Percentiles rank a stretch among this genome's conserved stretches.
Conservation (phyloP, 345 rosid genomes). For the Erucastrum elatum region DNA sequence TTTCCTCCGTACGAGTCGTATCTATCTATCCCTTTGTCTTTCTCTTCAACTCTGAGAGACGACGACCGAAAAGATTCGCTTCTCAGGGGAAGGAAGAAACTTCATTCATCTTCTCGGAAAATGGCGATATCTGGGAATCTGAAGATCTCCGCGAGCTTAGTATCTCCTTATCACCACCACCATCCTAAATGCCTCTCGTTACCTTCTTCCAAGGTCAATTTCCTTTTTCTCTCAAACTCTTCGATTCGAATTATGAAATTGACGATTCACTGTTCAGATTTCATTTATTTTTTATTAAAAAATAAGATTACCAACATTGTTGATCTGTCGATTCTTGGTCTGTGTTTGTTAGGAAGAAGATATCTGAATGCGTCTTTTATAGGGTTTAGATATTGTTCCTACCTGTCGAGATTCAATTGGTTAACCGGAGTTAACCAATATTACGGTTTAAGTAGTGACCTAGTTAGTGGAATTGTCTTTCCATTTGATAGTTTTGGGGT, state of each 20-base stretch:
- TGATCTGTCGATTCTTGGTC: background rate
- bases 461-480: background rate
- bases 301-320: background rate
- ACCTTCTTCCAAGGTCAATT: conserved; percentile 62
- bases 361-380: background rate
- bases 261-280: background rate
- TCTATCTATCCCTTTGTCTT: background rate
- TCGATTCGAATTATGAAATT: background rate
- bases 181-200: conserved; percentile 49
- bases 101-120: conserved; percentile 24
- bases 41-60: background rate
- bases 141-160: conserved; percentile 63
- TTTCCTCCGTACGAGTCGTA: conserved; percentile 1
- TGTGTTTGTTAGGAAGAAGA: background rate
- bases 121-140: conserved; percentile 71
- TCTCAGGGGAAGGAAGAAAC: conserved; percentile 25
- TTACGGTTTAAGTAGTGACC: background rate
- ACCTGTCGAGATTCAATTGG: background rate
- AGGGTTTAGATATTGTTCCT: background rate
- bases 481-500: background rate
- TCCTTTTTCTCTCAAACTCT: background rate
- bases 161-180: conserved; percentile 48
- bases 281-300: background rate
- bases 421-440: background rate
- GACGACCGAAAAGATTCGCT: conserved; percentile 8